Base-by-base conservation (phyloP, 495 filamentous ascomycete species). In the Penicillium diatomitis region DNA sequence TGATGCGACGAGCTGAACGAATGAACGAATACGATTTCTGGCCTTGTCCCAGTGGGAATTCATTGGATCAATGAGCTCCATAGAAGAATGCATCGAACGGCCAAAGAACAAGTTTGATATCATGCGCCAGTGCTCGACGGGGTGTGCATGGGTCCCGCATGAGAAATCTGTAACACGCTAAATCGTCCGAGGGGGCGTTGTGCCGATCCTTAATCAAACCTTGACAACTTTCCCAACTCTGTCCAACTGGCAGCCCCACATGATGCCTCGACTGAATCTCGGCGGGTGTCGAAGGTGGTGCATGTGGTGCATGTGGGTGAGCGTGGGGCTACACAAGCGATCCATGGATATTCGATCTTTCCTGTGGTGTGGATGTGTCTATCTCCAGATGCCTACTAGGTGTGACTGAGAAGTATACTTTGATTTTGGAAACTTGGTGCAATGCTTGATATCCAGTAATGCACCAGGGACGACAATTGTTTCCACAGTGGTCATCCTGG, bases 161-260 rank as follows among this genome's bases (percentile, higher is more conserved):
- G 68, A 41, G 33, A 30, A 50, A 48, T 44, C 52, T 61, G 58
- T 61, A 59, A 64, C 63, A 44, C 64, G 53, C 65, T 69, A 67
- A 20, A 20, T 20, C 20, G 20, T 20, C 20, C 20, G 20, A 20
- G 20, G 20, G 60, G 41, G 53, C 49, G 55, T 63, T 42, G 55
- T 58, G 67, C 61, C 55, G 59, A 67, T 67, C 68, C 68, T 69
- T 72, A 69, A 72, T 72, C 44, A 70, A 70, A 72, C 68, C 65
- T 69, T 69, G 61, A 60, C 54, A 20, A 20, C 20, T 20, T 20
- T 20, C 20, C 20, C 20, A 20, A 20, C 20, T 20, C 20, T 20
- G 20, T 20, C 20, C 20, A 20, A 20, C 45, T 39, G 29, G 44
- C 10, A 41, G 65, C 55, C 56, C 66, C 66, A 69, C 62, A 44